phyloP scores from a whole-genome alignment of 2,329 filamentous ascomycete genomes.

The Pseudophaeomoniella oleicola region DNA sequence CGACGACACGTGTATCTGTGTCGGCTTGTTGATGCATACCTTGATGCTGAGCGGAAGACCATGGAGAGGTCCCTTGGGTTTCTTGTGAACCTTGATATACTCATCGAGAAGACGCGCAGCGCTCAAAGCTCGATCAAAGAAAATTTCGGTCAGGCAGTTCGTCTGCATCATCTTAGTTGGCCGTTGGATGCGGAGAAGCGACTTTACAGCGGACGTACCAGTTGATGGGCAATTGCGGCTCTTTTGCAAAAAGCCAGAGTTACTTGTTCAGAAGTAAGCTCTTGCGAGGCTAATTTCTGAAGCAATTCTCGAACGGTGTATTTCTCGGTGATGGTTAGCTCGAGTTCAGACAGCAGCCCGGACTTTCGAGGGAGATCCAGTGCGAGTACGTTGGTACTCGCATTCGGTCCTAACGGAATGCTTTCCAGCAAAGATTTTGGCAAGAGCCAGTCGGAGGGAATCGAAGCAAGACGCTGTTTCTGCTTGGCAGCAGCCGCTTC shows the following conservation, averaged over 20 bases:
- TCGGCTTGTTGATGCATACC: no score
- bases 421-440: no score
- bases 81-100: constrained; percentile 32
- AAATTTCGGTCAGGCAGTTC: constrained; percentile 39
- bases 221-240: constrained; percentile 23
- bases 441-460: no score
- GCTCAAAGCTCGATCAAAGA: constrained; percentile 38
- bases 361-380: constrained; percentile 18
- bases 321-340: constrained; percentile 33
- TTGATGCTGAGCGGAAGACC: constrained; percentile 48
- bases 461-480: no score
- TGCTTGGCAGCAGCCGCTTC: no score
- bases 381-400: no score
- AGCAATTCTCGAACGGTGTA: constrained; percentile 27
- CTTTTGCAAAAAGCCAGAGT: constrained; percentile 27
- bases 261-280: constrained; percentile 14
- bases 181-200: constrained; percentile 46
- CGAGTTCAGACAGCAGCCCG: constrained; percentile 26
- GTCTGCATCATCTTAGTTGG: constrained; percentile 13
- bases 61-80: constrained; percentile 48
- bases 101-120: constrained; percentile 36
- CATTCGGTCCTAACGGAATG: no score
- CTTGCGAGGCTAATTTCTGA: constrained; percentile 4
- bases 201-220: no score
- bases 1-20: no score